Percentiles rank a stretch among this genome's conserved stretches.
phyloP scores from a whole-genome alignment of 2,329 filamentous ascomycete species.

The Calonectria henricotiae region DNA sequence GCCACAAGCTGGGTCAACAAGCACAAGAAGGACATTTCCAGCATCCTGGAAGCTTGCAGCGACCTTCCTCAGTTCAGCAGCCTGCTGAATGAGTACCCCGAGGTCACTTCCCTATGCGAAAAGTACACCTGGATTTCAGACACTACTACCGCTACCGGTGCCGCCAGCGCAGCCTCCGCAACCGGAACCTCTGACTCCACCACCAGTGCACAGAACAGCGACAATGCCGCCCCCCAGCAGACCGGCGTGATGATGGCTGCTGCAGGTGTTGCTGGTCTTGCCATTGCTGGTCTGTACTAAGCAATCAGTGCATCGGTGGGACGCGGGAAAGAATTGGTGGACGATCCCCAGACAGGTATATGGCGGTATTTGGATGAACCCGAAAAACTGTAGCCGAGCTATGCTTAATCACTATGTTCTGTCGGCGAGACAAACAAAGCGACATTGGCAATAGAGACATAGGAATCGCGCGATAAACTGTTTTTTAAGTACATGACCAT shows the following conservation, averaged over 20 bases:
- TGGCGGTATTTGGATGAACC: background rate
- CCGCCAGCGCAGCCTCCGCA: background rate
- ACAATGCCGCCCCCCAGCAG: background rate
- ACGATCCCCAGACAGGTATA: background rate
- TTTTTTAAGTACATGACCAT: conserved; percentile 2
- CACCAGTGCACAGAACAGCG: background rate
- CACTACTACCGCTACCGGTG: background rate
- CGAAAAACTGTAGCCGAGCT: no score
- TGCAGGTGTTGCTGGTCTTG: conserved; percentile 8
- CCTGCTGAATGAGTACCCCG: background rate
- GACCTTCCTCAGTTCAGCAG: conserved; percentile 21
- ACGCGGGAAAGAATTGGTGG: background rate
- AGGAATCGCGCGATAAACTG: background rate
- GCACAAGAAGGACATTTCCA: conserved; percentile 7
- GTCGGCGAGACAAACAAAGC: background rate
- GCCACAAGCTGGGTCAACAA: background rate
- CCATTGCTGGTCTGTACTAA: conserved; percentile 19
- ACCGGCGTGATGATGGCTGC: conserved; percentile 16
- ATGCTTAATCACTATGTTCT: no score
- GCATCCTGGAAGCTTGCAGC: background rate
- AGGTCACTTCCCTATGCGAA: background rate
- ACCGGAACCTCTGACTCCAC: background rate
- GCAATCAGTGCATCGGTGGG: no score
- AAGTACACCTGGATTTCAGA: conserved; percentile 3
- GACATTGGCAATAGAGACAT: background rate